Base-by-base conservation (phyloP, 2,329 filamentous ascomycete species). In the Penicillium glabrum region DNA sequence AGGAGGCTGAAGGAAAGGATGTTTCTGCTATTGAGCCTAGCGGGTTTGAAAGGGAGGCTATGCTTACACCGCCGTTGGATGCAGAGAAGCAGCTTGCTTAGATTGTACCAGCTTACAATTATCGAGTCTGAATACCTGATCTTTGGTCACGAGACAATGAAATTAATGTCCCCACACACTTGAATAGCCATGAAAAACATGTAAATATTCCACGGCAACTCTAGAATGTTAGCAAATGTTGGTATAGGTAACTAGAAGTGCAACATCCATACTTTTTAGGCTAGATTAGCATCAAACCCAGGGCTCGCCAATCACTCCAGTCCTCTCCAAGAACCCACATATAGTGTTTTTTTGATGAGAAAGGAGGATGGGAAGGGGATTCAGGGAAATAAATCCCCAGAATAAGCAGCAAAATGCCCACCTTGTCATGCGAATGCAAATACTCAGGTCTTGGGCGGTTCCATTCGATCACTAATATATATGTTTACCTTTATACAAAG, bases 251-350 rank as follows among this genome's bases (percentile, higher is more conserved):
- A 24, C 3, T 24, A 24, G 23, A 26, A 26, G 7, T 26, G 1
- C 26, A 26, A 26, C 7, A 26, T 26, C 26, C 26, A 26, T 8
- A 26, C 26, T 8, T 26, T 1, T 8, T 8, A 26, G 26, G 7
- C 6, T 2, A 26, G 26, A 8, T 26, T 8, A 26, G 7, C 5
- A 33, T 33, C 13, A 16, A 7, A 16, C 31, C 29, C 21, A 2
- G 21, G 19, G 19, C 31, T 46, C 23, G 2, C 11, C 49, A n/a
- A 7, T 14, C 23, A 5, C 19, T 44, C 11, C 44, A 24, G 54
- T 72, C 72, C 72, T 75, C 72, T 73, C 70, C 68, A 72, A 74
- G 62, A 63, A 71, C 58, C 54, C 68, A 68, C 72, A 59, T 73
- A 52, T 73, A 75, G 72, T 69, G 67, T 59, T 59, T 59, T 57